Base-by-base conservation (phyloP, 352 stramenopile genomes). In the Phytophthora podocarpi region DNA sequence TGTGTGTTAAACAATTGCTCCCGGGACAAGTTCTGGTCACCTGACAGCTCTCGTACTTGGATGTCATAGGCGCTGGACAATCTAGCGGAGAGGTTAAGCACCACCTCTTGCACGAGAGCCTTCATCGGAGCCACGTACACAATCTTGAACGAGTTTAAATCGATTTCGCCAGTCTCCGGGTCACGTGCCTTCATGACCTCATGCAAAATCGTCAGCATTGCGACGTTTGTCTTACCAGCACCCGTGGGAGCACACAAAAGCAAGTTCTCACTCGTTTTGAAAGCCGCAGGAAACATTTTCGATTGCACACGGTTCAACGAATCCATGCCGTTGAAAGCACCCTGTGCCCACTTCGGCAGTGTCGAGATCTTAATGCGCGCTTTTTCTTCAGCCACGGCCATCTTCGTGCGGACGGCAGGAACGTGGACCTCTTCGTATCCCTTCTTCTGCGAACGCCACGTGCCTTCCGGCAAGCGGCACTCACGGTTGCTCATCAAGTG, bases 51-150 rank as follows among this genome's bases (percentile, higher is more conserved):
- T 42, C 91, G 84, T 2, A 99, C 97, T 66, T 88, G 67, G n/a
- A 99, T 83, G 6, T 94, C 93, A 63, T 99, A 99, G 0, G 85
- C 77, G 18, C 76, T 85, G 20, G 74, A 88, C n/a, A 99, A 69
- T 37, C 97, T 85, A 30, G 98, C 89, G 15, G 84, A 93, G 52
- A 99, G 97, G 60, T 99, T 99, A 20, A 98, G 87, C 34, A 99
- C 98, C 28, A 99, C 92, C 89, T 99, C 98, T 82, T 99, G 97
- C 5, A 99, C 98, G 13, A 99, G 80, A 35, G 98, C 98, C 74
- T 99, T 99, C 98, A 99, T 99, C 4, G 98, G 98, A 20, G 98
- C 98, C 31, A 99, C 96, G 56, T 99, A 99, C 28, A 99, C 97
- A 67, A 99, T 99, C 80, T 99, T 99, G 74, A 99, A 99, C 15